Base-by-base conservation (phyloP, 306 rosid species). In the Parietaria judaica region DNA sequence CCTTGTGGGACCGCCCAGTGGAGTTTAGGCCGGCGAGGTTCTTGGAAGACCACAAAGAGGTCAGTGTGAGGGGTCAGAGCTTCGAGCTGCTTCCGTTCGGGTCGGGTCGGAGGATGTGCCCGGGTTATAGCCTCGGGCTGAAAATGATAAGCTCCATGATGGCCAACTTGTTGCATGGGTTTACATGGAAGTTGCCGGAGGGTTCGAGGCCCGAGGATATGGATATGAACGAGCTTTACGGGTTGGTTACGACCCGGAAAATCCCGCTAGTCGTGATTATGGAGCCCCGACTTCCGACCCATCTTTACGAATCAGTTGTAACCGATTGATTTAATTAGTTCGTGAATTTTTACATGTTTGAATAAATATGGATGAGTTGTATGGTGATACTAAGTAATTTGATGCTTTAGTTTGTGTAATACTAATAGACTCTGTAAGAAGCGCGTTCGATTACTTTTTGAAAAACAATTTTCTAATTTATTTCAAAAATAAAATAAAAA, bases 21-120 rank as follows among this genome's bases (percentile, higher is more conserved):
- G 70, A 66, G 55, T 71, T 76, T 38, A 7, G 46, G 0, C 80
- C 76, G 0, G 80, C 70, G 10, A 70, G 80, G 50, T 76, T 76
- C 68, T 8, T 70, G 34, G 76, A 54, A 35, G 61, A 50, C 14
- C 34, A 17, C 5, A 58, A 58, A 5, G 58, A n/a, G 47, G 61
- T 1, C 31, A 14, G 71, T 38, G 71, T 67, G 38, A 71, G 55
- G 47, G 81, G 81, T 31, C 77, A 76, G 14, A 36, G 58, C 49
- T 76, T 71, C 31, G 71, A 71, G 64, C 17, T 76, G 10, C 36
- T 76, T 36, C 81, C 81, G 35, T 76, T 76, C 66, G 71, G 81
- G 15, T 71, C 71, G 5, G 77, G 81, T 11, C 60, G 74, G 56
- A 71, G 81, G 70, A 76, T 66, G 68, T 66, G 72, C 53, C 77